Percentiles rank a stretch among this genome's conserved stretches.
These are phyloP conservation scores for Exophiala calicioides DNA, from an alignment of 2,329 filamentous ascomycete species.

Conservation along the genomic window DNA sequence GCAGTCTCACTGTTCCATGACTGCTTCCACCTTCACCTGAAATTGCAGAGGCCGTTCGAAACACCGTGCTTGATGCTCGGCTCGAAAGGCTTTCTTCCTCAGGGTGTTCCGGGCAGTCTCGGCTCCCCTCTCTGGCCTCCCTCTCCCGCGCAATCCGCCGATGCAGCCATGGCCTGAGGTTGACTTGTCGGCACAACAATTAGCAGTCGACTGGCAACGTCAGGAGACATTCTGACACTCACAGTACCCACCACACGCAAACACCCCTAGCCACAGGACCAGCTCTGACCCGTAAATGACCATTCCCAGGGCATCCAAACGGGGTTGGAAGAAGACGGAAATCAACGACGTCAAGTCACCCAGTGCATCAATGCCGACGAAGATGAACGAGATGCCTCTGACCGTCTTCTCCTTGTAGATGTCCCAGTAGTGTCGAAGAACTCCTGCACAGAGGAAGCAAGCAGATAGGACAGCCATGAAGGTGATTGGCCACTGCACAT, in stretches of 20 bases:
- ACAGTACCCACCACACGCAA: conserved; percentile 65
- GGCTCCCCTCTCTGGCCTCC: conserved; percentile 15
- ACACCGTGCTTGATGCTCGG: conserved; percentile 63
- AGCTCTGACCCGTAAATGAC: conserved; percentile 69
- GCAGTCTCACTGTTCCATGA: conserved; percentile 12
- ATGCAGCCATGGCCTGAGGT: conserved; percentile 60
- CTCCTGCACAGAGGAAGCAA: conserved; percentile 63
- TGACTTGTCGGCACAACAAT: conserved; percentile 35
- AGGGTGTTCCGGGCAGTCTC: conserved; percentile 25
- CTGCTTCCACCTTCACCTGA: conserved; percentile 3
- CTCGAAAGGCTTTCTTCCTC: conserved; percentile 9
- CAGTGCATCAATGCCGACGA: conserved; percentile 68
- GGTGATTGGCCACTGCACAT: conserved; percentile 62
- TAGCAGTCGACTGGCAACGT: conserved; percentile 10
- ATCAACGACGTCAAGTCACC: conserved; percentile 68
- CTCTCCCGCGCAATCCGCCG: conserved; percentile 35
- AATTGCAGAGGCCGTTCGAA: conserved; percentile 54
- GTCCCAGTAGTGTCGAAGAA: conserved; percentile 69
- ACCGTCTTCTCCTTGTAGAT: conserved; percentile 68
- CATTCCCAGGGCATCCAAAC: conserved; percentile 62
- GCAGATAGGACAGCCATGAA: conserved; percentile 69
- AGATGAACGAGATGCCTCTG: conserved; percentile 70
- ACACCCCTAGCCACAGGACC: conserved; percentile 66
- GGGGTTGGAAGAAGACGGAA: conserved; percentile 63
- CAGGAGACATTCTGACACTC: conserved; percentile 10